phyloP scores from a whole-genome alignment of 495 filamentous ascomycete genomes.

The Beverwykella pulmonaria region DNA sequence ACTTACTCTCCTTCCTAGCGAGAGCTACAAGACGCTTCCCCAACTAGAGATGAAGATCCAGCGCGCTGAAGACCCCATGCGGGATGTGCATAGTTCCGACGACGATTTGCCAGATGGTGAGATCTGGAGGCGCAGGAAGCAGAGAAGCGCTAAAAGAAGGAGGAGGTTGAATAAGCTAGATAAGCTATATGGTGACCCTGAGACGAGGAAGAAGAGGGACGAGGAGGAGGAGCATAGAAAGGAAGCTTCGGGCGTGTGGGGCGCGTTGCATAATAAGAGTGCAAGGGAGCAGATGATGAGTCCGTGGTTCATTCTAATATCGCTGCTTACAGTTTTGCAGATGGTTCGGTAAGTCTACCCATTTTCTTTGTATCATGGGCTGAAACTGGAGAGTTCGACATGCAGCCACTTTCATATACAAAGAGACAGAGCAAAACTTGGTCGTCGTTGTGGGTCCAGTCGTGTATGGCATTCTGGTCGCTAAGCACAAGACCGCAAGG shows the following conservation, averaged over 20 bases:
- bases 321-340: slow-evolving; percentile 84
- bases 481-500: no score
- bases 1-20: slow-evolving; percentile 70
- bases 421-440: background rate
- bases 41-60: slow-evolving; percentile 76
- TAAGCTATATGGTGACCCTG: slow-evolving; percentile 64
- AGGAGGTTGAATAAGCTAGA: slow-evolving; percentile 70
- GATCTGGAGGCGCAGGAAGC: slow-evolving; percentile 45
- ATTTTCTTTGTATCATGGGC: background rate
- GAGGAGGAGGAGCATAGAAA: slow-evolving; percentile 60
- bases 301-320: slow-evolving; percentile 86
- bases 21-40: slow-evolving; percentile 82
- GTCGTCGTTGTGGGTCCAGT: no score
- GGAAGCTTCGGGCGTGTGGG: slow-evolving; percentile 74
- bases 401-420: background rate
- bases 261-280: slow-evolving; percentile 75
- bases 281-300: slow-evolving; percentile 73
- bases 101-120: slow-evolving; percentile 41
- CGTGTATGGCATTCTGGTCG: no score
- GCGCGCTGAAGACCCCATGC: slow-evolving; percentile 46
- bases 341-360: slow-evolving; percentile 60
- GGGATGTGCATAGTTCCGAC: slow-evolving; percentile 50
- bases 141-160: slow-evolving; percentile 63
- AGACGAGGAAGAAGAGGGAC: slow-evolving; percentile 55
- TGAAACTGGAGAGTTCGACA: background rate